Evolutionary conservation across 2,329 filamentous ascomycete species (phyloP), one percentile per base, ranked within the genome.

Genomic region (Microdochium trichocladiopsis): DNA sequence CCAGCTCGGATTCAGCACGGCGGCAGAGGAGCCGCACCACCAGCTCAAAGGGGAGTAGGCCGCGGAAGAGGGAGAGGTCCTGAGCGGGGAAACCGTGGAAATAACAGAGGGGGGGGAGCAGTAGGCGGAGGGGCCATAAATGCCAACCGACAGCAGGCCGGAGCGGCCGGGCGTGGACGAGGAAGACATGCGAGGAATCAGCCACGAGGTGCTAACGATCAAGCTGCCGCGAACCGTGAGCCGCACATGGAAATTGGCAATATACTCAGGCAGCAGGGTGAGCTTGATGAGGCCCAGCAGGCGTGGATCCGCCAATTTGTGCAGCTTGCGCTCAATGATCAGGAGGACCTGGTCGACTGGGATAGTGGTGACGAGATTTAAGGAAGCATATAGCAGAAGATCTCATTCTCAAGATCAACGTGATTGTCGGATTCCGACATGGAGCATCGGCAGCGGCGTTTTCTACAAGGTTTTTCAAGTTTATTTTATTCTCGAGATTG

Each of bases 281-380:
- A 64, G 50, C 65, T 80, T 50, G 68, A 79, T 57, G 67, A 71
- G n/a, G 65, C 62, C 21, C 72, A 80, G 53, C 71, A 71, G 56
- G 77, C 74, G 31, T 82, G 78, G 78, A 68, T 82, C 47, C 71
- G 77, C 48, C 71, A 72, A 51, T 81, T 82, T 60, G 76, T 82
- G 49, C 72, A 73, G 62, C 71, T 79, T 58, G 78, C 78, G 3
- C 67, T 81, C 51, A 67, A 75, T 31, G 78, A 82, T 57, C 68
- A 75, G 56, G 78, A 82, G 62, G 72, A 80, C 59, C 59, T 69
- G 16, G 53, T 72, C 25, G 69, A 74, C 50, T 66, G 71, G 51
- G 74, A 75, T 49, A 73, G 69, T 41, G 74, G 72, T 50, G 62
- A 66, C 55, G 62, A 66, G n/a, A 21, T 48, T 41, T 28, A 28